Base-by-base conservation (phyloP, 2,329 filamentous ascomycete genomes). In the Alternaria gaisen region DNA sequence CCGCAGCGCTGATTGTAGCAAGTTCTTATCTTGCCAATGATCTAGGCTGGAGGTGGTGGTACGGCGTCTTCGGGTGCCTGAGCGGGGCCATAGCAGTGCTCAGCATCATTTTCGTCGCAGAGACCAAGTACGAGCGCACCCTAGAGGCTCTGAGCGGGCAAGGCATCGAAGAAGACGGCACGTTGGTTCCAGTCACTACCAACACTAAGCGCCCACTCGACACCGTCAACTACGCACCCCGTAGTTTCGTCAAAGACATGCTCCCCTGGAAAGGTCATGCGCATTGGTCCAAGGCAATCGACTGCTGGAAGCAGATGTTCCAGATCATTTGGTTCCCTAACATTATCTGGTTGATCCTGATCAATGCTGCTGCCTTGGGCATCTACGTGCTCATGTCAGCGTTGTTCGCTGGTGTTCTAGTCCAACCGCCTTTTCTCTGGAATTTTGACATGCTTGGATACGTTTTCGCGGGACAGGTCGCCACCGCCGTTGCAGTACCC, bases 41-140 rank as follows among this genome's bases (percentile, higher is more conserved):
- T 36, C 43, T 61, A 10, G 62, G 62, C 12, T 64, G 59, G 62
- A 61, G 59, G 18, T 64, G 62, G 55, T 64, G 62, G 62, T 64
- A 64, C 32, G 58, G 62, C 2, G 40, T 61, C 18, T 64, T 59
- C 30, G 59, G 58, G 0, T 58, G 55, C 22, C 14, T 64, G 12
- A 64, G 56, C 10, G 62, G 54, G 1, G 52, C 52, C 0, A 62
- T 64, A 40, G 18, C 52, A 34, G 42, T 62, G 28, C 58, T 64
- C 14, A 56, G 55, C 20, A 59, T 62, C 42, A 10, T 64, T 11
- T 59, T 64, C 20, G 58, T 64, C 3, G 47, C 44, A 9, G 62
- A 64, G 50, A 64, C 62, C 5, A 62, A 62, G 34, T 64, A 62
- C 1, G 54, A 43, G 22, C 62, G 55, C 42, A 56, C 61, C 2